Base-by-base conservation (phyloP, 345 rosid species). In the Linum trigynum region DNA sequence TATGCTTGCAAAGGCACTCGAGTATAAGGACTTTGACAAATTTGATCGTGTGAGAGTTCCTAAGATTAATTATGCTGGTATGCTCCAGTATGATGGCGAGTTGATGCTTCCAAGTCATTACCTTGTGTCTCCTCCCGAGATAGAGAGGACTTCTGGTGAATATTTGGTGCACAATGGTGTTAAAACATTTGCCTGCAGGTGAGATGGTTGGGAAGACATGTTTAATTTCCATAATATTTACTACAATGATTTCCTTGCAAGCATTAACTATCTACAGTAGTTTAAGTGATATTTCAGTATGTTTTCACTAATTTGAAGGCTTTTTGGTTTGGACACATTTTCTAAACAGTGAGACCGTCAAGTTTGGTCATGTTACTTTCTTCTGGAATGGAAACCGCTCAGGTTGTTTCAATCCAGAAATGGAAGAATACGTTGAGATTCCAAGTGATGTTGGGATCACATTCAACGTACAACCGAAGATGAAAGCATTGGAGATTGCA, bases 361-460 rank as follows among this genome's bases (percentile, higher is more conserved):
- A 94, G 76, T 90, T 94, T 77, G 97, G 96, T 10, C 97, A 90
- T 53, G 97, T 94, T 57, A 90, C 99, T 17, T 94, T 90, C 82
- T 94, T 94, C 81, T 90, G 99, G 99, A 94, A 94, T 62, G 99
- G 99, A 60, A 94, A 94, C 73, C 88, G 96, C 15, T 94, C 97
- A 56, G 99, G 99, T 55, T 94, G 57, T 70, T 94, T 94, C 70
- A 77, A 86, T 48, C 66, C 83, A 23, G 75, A 83, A 14, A 55
- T 88, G 86, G 99, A 90, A 73, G 84, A 94, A 77, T 90, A 94
- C 56, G 95, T 88, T 57, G 99, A 90, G 71, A 83, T 94, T 71
- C 97, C 99, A 12, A 88, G 97, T 80, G 99, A 94, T 74, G 71
- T 74, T 75, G 97, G 96, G 55, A 94, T 94, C 59, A 79, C 97